These are phyloP conservation scores for Fusarium sp. DNA, from an alignment of 2,329 filamentous ascomycete species.

Conservation along the genomic window DNA sequence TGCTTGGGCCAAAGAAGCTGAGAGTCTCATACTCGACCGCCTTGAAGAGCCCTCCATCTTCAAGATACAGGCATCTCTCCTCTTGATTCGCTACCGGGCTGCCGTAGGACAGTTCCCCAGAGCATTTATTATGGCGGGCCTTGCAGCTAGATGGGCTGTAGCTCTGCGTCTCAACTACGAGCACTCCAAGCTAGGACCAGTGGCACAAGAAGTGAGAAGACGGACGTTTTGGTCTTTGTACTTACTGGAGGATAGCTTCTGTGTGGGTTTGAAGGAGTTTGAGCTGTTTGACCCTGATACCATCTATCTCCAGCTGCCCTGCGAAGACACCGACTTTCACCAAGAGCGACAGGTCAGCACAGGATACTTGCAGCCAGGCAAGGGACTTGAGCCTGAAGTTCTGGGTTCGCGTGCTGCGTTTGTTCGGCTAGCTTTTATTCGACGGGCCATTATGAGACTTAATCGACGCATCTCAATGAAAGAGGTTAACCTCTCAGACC, in stretches of 20 bases:
- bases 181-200: slow-evolving; percentile 43
- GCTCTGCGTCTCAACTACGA: slow-evolving; percentile 50
- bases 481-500: slow-evolving; percentile 44
- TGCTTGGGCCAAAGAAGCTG: slow-evolving; percentile 46
- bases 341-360: slow-evolving; percentile 41
- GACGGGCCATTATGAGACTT: slow-evolving; percentile 44
- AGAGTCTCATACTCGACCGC: slow-evolving; percentile 45
- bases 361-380: slow-evolving; percentile 47
- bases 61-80: slow-evolving; percentile 47
- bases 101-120: slow-evolving; percentile 47
- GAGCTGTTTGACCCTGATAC: slow-evolving; percentile 48
- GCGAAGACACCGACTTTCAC: slow-evolving; percentile 46
- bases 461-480: slow-evolving; percentile 48
- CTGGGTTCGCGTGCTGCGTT: slow-evolving; percentile 45
- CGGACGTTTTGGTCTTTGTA: slow-evolving; percentile 49
- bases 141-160: slow-evolving; percentile 47
- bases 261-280: slow-evolving; percentile 48
- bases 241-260: slow-evolving; percentile 49
- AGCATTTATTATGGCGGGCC: slow-evolving; percentile 49
- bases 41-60: slow-evolving; percentile 49
- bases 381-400: slow-evolving; percentile 46
- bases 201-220: slow-evolving; percentile 47
- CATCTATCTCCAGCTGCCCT: slow-evolving; percentile 46
- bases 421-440: slow-evolving; percentile 44
- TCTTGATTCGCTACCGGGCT: slow-evolving; percentile 48